Percentiles rank a stretch among this genome's conserved stretches.
Conservation (phyloP, 306 rosid genomes). For the Malus sylvestris region DNA sequence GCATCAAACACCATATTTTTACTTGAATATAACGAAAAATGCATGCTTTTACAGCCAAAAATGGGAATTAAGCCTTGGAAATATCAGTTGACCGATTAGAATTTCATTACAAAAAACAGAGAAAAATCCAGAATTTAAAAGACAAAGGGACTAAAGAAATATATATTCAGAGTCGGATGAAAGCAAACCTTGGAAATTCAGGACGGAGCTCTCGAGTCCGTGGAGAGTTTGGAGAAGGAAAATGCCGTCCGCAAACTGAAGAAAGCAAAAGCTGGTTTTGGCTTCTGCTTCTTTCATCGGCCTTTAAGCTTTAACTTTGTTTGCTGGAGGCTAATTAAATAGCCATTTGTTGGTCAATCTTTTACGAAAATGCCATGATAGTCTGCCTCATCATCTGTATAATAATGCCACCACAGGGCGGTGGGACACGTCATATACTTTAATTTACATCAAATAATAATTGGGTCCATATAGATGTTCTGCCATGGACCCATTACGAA, state of each 20-base stretch:
- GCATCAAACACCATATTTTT: background rate
- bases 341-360: background rate
- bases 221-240: background rate
- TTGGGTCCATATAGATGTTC: background rate
- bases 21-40: background rate
- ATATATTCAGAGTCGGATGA: background rate
- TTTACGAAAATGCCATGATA: constrained; percentile 16
- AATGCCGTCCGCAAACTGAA: background rate
- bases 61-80: background rate
- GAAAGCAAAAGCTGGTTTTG: background rate
- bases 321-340: background rate
- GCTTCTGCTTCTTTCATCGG: background rate
- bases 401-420: background rate
- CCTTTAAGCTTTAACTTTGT: background rate
- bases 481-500: too few relatives aligned
- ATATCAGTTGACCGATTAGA: background rate
- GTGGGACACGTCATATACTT: background rate
- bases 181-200: constrained; percentile 26
- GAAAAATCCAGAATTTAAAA: background rate
- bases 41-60: background rate
- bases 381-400: background rate
- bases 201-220: constrained; percentile 2
- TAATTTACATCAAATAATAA: background rate
- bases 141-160: background rate
- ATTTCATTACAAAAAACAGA: background rate